Base-by-base conservation (phyloP, 1,284 basidiomycete genomes). In the Leccinum fallax region DNA sequence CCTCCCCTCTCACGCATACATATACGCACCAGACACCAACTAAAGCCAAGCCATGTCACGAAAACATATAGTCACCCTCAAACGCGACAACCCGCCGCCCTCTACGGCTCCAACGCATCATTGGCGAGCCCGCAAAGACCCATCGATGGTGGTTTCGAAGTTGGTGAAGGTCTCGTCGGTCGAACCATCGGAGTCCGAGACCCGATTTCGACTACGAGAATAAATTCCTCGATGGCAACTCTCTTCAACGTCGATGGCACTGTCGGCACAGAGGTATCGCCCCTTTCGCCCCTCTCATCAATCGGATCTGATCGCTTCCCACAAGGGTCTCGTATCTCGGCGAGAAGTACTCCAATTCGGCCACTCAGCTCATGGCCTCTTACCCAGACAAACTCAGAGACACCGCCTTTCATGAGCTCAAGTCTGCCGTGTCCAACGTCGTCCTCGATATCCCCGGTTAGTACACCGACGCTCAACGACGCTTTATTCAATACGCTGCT, bases 361-460 rank as follows among this genome's bases (percentile, higher is more conserved):
- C 40, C 40, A 43, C 40, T 19, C 40, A 43, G n/a, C 40, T 43
- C 40, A 5, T 43, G 9, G 40, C 40, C n/a, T 19, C 40, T 10
- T 43, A 43, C 10, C 40, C 19, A 43, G 40, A 19, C 9, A 43
- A 43, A 43, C 40, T 43, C 13, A 19, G 40, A 19, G 40, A 43
- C 16, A 43, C n/a, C n/a, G n/a, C 40, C n/a, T 19, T 19, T 19
- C 9, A 43, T 43, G 40, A 43, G 40, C 40, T 43, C 40, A 46
- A 46, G 43, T 46, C n/a, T 46, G 43, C n/a, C n/a, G 43, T 46
- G 5, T 46, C 43, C 10, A 19, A 19, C 85, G 72, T 97, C 66
- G 94, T 97, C 68, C 93, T 98, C 76, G 88, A 95, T 63, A 91
- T 97, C 46, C 95, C 95, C 19, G 94, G 93, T 58, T 97, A 94